Evolutionary conservation across 2,329 filamentous ascomycete species (phyloP).

Genomic region (Xylaria sp.): DNA sequence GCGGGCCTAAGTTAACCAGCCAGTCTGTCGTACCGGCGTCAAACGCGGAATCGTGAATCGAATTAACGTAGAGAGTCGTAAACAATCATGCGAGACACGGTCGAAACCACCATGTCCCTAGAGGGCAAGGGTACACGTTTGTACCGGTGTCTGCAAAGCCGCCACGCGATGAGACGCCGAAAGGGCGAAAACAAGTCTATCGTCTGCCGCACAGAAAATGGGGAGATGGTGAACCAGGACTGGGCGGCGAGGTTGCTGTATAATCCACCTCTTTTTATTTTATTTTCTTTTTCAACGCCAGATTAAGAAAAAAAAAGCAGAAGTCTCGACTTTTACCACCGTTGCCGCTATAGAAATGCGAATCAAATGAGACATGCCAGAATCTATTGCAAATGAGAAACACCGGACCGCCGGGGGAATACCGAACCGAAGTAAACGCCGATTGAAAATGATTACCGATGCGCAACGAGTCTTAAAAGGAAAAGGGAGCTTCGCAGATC

Average conservation of each 20-base stretch:
- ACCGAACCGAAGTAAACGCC: conserved; percentile 34
- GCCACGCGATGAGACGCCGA: conserved; percentile 1
- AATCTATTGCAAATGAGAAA: conserved; percentile 36
- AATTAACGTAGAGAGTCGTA: conserved; percentile 28
- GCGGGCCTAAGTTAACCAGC: conserved; percentile 1
- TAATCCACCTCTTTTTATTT: conserved; percentile 27
- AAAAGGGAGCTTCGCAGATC: conserved; percentile 23
- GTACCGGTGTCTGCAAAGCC: background rate
- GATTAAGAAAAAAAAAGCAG: too few relatives aligned
- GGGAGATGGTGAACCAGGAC: conserved; percentile 17
- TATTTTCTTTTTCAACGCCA: conserved; percentile 38
- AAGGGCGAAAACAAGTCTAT: conserved; percentile 18
- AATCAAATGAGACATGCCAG: conserved; percentile 29
- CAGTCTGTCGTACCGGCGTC: conserved; percentile 13
- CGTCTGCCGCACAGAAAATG: conserved; percentile 8
- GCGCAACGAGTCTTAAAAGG: conserved; percentile 28
- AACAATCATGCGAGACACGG: conserved; percentile 13
- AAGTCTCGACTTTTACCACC: conserved; percentile 37
- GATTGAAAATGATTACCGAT: conserved; percentile 31
- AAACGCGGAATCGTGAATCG: conserved; percentile 21
- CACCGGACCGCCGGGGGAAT: conserved; percentile 28
- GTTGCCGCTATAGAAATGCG: conserved; percentile 35
- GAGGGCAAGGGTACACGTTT: background rate
- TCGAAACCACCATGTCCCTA: conserved; percentile 1
- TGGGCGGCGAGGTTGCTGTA: conserved; percentile 15